These are phyloP conservation scores for Straminergon stramineum DNA, from an alignment of 225 moss, liverwort and hornwort species.

Conservation along the genomic window DNA sequence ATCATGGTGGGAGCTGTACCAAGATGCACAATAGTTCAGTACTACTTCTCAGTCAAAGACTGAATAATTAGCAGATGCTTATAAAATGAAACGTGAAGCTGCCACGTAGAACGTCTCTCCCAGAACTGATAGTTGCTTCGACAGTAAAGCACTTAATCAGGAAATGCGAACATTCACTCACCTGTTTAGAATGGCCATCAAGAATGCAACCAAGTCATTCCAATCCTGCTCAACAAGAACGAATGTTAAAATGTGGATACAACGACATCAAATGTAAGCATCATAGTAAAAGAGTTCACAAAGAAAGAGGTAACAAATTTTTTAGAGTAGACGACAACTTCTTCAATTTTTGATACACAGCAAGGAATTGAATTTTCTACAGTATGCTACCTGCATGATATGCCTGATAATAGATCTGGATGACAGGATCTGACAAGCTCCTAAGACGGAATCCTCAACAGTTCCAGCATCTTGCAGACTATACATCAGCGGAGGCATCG, in stretches of 20 bases:
- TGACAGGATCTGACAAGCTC: constrained; percentile 91
- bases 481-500: constrained; percentile 46
- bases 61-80: not conserved
- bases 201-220: constrained; percentile 68
- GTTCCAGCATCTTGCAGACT: constrained; percentile 74
- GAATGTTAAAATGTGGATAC: not conserved
- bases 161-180: constrained; percentile 6
- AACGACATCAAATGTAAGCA: not conserved
- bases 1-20: constrained; percentile 85
- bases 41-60: not conserved
- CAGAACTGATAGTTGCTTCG: not conserved
- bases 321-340: not conserved
- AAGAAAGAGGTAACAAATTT: not conserved
- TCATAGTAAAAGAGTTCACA: not conserved
- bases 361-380: not conserved
- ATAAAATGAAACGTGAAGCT: not conserved
- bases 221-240: constrained; percentile 52
- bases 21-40: not conserved
- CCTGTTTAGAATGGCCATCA: constrained; percentile 84
- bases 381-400: constrained; percentile 63
- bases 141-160: not conserved
- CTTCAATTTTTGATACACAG: not conserved
- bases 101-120: not conserved
- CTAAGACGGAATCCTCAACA: constrained; percentile 80
- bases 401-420: constrained; percentile 84